Evolutionary conservation across 371 early-diverging fungal genomes (phyloP).

Genomic region (Coemansia sp.): DNA sequence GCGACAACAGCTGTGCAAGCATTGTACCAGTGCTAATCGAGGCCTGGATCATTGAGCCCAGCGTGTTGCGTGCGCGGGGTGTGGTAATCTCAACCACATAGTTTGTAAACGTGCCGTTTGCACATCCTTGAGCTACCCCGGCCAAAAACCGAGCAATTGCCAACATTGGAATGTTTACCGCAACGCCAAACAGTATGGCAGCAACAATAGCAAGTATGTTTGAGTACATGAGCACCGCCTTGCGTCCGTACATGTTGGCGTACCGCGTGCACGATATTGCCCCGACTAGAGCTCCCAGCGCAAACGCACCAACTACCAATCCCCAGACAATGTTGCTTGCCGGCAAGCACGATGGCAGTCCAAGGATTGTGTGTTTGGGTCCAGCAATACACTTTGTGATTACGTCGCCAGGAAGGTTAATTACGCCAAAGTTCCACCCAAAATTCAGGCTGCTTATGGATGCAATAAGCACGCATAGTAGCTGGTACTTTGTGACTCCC

Average conservation of each 20-base stretch:
- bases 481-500: conserved; percentile 45
- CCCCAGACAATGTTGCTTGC: conserved; percentile 38
- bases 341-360: conserved; percentile 38
- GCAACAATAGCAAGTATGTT: conserved; percentile 19
- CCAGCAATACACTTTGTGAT: conserved; percentile 34
- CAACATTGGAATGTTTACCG: conserved; percentile 50
- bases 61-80: conserved; percentile 62
- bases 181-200: conserved; percentile 15
- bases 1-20: conserved; percentile 57
- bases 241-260: conserved; percentile 40
- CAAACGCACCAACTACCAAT: conserved; percentile 35
- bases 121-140: conserved; percentile 78
- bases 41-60: conserved; percentile 70
- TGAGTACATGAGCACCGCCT: conserved; percentile 29
- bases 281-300: conserved; percentile 35
- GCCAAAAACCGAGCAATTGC: conserved; percentile 71
- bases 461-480: conserved; percentile 35
- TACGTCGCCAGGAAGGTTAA: conserved; percentile 41
- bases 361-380: conserved; percentile 29
- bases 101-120: conserved; percentile 70
- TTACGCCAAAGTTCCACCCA: conserved; percentile 44
- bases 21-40: conserved; percentile 71
- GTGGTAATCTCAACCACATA: conserved; percentile 82
- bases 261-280: conserved; percentile 27
- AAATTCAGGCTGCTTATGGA: conserved; percentile 34